Percentiles rank a stretch among this genome's conserved stretches.
These are phyloP conservation scores for Rhododendron ferrugineum DNA, from an alignment of 148 eudicot genomes.

Conservation along the genomic window DNA sequence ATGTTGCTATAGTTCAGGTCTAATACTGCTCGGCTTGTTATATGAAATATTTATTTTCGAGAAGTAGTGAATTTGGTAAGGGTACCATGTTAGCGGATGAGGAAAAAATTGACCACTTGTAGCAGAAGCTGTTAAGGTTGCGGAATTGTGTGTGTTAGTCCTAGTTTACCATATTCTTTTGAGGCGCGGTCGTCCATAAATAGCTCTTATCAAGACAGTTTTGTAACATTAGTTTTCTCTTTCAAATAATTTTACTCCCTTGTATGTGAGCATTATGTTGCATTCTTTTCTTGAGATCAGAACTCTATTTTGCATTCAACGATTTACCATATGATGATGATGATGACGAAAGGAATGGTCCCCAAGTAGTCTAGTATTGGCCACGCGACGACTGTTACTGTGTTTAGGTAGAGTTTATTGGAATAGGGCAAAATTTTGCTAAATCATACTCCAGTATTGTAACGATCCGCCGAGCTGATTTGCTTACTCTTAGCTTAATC, in stretches of 20 bases:
- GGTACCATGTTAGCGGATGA: background rate
- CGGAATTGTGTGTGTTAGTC: background rate
- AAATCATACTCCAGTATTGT: background rate
- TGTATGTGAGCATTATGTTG: background rate
- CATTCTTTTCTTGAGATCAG: background rate
- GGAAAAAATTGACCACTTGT: background rate
- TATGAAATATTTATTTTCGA: background rate
- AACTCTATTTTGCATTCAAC: background rate
- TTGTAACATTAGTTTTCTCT: background rate
- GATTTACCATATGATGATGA: too few relatives aligned
- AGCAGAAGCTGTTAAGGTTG: background rate
- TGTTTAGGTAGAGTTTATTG: background rate
- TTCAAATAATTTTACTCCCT: background rate
- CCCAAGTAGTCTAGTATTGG: too few relatives aligned
- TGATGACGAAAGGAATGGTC: too few relatives aligned
- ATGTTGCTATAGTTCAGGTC: constrained; percentile 53
- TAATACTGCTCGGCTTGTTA: background rate
- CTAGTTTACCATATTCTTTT: background rate
- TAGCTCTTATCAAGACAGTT: background rate
- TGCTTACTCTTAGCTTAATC: too few relatives aligned
- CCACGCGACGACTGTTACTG: background rate
- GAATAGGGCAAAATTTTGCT: background rate
- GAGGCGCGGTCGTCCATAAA: background rate
- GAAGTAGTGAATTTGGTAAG: background rate
- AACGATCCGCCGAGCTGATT: too few relatives aligned